Conservation (phyloP, 495 filamentous ascomycete genomes). For the Aspergillus steynii region DNA sequence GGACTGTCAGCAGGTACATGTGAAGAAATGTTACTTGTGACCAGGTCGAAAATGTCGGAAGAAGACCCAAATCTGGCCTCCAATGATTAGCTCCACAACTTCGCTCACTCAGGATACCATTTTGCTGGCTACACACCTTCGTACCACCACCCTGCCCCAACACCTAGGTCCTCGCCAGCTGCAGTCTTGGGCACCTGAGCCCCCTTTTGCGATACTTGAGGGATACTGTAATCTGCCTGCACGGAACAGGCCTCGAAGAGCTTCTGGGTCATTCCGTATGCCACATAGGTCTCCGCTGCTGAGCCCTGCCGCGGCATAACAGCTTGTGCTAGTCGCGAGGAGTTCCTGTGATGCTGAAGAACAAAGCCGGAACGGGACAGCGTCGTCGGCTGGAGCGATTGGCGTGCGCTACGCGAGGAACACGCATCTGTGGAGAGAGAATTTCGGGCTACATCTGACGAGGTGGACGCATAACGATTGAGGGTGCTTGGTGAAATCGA, state of each 20-base stretch:
- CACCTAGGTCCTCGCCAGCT: slow-evolving; percentile 75
- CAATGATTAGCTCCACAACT: not conserved
- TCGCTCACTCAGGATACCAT: not conserved
- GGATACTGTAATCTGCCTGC: slow-evolving; percentile 74
- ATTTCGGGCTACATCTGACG: not conserved
- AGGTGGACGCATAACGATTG: not conserved
- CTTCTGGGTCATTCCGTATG: slow-evolving; percentile 73
- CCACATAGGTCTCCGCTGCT: slow-evolving; percentile 68
- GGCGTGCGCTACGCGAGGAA: not conserved
- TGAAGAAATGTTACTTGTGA: slow-evolving; percentile 93
- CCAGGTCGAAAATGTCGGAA: slow-evolving; percentile 90
- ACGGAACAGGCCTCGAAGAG: slow-evolving; percentile 74
- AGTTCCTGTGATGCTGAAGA: slow-evolving; percentile 14
- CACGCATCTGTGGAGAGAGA: not conserved
- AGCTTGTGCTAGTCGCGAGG: slow-evolving; percentile 36
- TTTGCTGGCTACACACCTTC: slow-evolving; percentile 55
- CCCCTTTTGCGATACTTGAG: slow-evolving; percentile 53
- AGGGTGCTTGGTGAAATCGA: not conserved
- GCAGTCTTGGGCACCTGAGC: slow-evolving; percentile 61
- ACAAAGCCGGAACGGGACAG: not conserved
- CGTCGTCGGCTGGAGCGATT: not conserved
- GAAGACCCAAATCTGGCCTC: slow-evolving; percentile 56
- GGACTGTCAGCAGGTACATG: slow-evolving; percentile 90
- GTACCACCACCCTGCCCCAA: slow-evolving; percentile 80
- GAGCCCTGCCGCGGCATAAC: slow-evolving; percentile 35